Evolutionary conservation across 1,284 basidiomycete genomes (phyloP).

Genomic region (Grifola frondosa): DNA sequence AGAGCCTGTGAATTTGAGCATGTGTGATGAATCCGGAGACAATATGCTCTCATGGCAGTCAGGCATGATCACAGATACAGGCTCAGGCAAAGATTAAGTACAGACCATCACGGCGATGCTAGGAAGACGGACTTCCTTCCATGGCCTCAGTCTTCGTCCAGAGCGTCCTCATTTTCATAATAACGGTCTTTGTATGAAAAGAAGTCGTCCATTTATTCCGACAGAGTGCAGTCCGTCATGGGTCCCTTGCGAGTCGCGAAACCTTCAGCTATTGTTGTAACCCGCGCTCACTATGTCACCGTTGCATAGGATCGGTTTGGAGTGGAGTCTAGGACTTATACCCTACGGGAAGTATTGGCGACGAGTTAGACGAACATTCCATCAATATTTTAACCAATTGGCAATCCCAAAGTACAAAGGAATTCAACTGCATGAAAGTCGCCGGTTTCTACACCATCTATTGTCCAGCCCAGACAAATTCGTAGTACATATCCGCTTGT

Average conservation of each 20-base stretch:
- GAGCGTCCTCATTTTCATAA: too few species aligned
- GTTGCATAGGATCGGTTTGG: slow-evolving; percentile 1
- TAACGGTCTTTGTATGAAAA: not conserved
- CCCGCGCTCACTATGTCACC: too few species aligned
- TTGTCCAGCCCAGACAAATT: not conserved
- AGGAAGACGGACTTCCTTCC: too few species aligned
- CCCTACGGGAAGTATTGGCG: not conserved
- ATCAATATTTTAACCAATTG: not conserved
- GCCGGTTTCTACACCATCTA: not conserved
- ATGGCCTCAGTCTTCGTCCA: too few species aligned
- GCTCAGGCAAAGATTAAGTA: too few species aligned
- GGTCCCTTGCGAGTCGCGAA: too few species aligned
- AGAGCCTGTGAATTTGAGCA: too few species aligned
- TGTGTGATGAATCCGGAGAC: too few species aligned
- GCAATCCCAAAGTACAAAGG: not conserved
- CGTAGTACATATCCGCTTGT: not conserved
- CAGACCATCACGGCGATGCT: too few species aligned
- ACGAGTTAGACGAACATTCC: not conserved
- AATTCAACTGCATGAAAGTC: not conserved
- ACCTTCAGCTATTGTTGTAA: too few species aligned
- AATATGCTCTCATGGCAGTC: too few species aligned
- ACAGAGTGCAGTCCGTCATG: not conserved
- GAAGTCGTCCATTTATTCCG: not conserved
- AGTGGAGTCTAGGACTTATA: not conserved
- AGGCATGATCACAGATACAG: too few species aligned